These are phyloP conservation scores for Pseudogymnoascus verrucosus DNA, from an alignment of 2,329 filamentous ascomycete genomes.

Conservation along the genomic window DNA sequence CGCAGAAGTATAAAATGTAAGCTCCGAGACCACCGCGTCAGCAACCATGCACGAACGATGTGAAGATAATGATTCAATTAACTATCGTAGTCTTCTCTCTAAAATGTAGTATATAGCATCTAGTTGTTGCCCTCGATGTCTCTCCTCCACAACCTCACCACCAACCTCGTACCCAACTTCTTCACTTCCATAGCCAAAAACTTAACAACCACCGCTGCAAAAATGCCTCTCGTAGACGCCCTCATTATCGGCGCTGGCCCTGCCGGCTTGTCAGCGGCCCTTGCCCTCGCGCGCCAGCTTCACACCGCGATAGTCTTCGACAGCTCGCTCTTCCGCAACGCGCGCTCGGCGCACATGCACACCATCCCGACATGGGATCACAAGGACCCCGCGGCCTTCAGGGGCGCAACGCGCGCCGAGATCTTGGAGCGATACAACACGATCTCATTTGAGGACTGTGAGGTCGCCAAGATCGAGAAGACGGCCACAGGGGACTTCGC, in stretches of 20 bases:
- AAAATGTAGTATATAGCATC: neutral
- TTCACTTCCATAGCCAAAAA: neutral
- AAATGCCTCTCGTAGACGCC: conserved; percentile 21
- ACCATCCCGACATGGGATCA: conserved; percentile 33
- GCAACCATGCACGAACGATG: neutral
- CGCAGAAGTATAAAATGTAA: neutral
- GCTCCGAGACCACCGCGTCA: neutral
- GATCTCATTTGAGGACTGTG: conserved; percentile 25
- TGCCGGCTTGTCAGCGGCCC: conserved; percentile 35
- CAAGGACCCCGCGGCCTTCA: conserved; percentile 26
- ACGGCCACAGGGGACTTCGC: conserved; percentile 27
- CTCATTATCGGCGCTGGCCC: conserved; percentile 37
- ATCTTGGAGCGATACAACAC: conserved; percentile 31
- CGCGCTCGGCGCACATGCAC: conserved; percentile 37
- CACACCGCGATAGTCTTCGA: conserved; percentile 37
- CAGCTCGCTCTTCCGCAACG: conserved; percentile 35
- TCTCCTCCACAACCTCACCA: neutral
- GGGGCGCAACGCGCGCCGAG: conserved; percentile 28
- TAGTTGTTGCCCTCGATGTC: neutral
- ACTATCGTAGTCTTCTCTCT: neutral
- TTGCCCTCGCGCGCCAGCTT: conserved; percentile 31
- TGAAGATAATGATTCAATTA: neutral
- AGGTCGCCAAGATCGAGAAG: conserved; percentile 4
- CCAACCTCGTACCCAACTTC: neutral
- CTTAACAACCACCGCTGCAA: neutral